Base-by-base conservation (phyloP, 495 filamentous ascomycete genomes). In the Hypoxylon intermedium region DNA sequence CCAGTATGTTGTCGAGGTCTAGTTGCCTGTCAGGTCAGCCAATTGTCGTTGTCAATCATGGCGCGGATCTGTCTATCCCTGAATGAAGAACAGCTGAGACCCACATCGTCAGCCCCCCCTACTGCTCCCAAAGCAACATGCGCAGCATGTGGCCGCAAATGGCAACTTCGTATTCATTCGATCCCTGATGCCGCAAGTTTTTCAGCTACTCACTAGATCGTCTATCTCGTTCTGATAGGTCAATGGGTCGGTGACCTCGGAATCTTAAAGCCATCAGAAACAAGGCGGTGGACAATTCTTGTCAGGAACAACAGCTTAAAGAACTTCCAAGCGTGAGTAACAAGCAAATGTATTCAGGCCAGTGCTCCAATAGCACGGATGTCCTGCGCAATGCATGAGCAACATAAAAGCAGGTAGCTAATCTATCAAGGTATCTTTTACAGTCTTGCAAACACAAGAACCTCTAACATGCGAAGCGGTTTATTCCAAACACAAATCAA, bases 71-170 rank as follows among this genome's bases (percentile, higher is more conserved):
- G n/a, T 31, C 28, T 21, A 46, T 47, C 47, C 47, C 40, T 53
- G 21, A 59, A 40, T 46, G 23, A 23, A 40, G 40, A 6, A 40
- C 12, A 47, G 7, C 15, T 4, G 15, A 24, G 24, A 16, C 24
- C 47, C 34, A 26, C 33, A 15, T 23, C 16, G 40, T 46, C 56
- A 59, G 56, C 56, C 56, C 56, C 53, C 52, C 44, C n/a, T 0
- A 53, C 19, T 6, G 41, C 33, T 9, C 15, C n/a, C 2, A 15
- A n/a, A 5, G 33, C 2, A 15, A 13, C 4, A 9, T 28, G 34
- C 56, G 47, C 56, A 46, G 11, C 47, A 59, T 52, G 28, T 33
- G 31, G 21, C 56, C 24, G 20, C 21, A 53, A 52, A 19, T 7
- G 31, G 40, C n/a, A 53, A 42, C 11, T 7, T 26, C 24, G 24